Conservation (phyloP, 2,329 filamentous ascomycete genomes). For the Pseudocercospora vitis region DNA sequence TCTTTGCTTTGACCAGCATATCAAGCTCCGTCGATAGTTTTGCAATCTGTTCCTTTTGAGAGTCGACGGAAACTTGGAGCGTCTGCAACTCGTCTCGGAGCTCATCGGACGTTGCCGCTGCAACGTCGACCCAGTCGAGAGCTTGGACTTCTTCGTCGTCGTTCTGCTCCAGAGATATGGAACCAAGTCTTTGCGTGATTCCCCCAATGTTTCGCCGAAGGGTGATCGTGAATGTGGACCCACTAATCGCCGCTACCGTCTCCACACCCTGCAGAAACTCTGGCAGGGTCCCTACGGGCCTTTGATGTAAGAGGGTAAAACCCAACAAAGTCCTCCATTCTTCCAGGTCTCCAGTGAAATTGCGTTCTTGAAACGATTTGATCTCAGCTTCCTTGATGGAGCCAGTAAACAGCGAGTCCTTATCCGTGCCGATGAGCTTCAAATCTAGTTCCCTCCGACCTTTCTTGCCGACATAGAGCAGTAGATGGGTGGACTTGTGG, state of each 20-base stretch:
- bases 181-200: constrained; percentile 71
- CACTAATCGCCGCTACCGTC: constrained; percentile 56
- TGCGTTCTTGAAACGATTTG: constrained; percentile 54
- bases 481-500: constrained; percentile 45
- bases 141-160: constrained; percentile 59
- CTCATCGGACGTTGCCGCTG: constrained; percentile 52
- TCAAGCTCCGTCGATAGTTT: constrained; percentile 64
- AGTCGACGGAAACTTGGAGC: constrained; percentile 36
- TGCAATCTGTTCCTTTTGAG: constrained; percentile 57
- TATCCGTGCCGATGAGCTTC: constrained; percentile 68
- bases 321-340: constrained; percentile 67
- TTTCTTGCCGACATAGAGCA: constrained; percentile 59
- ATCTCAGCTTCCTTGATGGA: constrained; percentile 61
- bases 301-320: constrained; percentile 54
- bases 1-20: constrained; percentile 65
- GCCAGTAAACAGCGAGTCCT: constrained; percentile 59
- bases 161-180: constrained; percentile 58
- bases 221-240: constrained; percentile 58
- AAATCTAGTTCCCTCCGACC: constrained; percentile 60
- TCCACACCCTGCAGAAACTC: constrained; percentile 57
- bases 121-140: constrained; percentile 68
- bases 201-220: constrained; percentile 66
- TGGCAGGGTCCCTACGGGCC: constrained; percentile 43
- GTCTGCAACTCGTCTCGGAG: constrained; percentile 44
- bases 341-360: constrained; percentile 56